A percentile compares a stretch with the other conserved stretches of the same genome.
Conservation (phyloP, 2,329 filamentous ascomycete genomes). For the Chaetomiaceae sp. region DNA sequence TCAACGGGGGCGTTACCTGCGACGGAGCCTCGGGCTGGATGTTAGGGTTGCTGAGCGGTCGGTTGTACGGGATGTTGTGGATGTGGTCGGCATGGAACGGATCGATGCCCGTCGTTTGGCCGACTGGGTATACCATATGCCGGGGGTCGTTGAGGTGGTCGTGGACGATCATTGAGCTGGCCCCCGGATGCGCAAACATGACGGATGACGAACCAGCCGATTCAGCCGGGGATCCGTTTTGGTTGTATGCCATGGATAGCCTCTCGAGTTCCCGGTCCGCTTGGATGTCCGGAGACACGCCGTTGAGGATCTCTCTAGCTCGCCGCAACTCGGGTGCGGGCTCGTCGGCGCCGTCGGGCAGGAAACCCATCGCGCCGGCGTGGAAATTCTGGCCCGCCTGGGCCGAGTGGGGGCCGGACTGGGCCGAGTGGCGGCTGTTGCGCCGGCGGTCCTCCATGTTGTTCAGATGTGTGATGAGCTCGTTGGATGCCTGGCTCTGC, state of each 20-base stretch:
- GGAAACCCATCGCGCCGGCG: slow-evolving; percentile 36
- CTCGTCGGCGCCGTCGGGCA: slow-evolving; percentile 44
- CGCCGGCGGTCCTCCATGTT: slow-evolving; percentile 44
- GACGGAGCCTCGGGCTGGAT: slow-evolving; percentile 39
- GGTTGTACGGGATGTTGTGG: slow-evolving; percentile 83
- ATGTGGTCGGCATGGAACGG: slow-evolving; percentile 93
- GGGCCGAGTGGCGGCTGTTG: slow-evolving; percentile 36
- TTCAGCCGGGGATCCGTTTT: slow-evolving; percentile 48
- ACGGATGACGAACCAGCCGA: slow-evolving; percentile 42
- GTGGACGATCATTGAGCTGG: slow-evolving; percentile 35
- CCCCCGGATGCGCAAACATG: slow-evolving; percentile 45
- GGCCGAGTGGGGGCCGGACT: slow-evolving; percentile 32
- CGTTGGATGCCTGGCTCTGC: slow-evolving; percentile 53
- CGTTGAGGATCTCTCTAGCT: slow-evolving; percentile 52
- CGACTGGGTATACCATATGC: slow-evolving; percentile 82
- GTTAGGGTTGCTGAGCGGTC: slow-evolving; percentile 59
- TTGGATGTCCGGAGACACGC: slow-evolving; percentile 46
- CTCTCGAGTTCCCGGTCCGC: slow-evolving; percentile 53
- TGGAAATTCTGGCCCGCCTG: slow-evolving; percentile 39
- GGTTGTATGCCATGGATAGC: slow-evolving; percentile 48
- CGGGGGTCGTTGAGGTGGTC: slow-evolving; percentile 54
- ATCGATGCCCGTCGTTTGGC: slow-evolving; percentile 86
- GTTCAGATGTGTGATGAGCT: slow-evolving; percentile 53
- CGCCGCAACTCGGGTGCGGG: slow-evolving; percentile 49
- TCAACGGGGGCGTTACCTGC: slow-evolving; percentile 33